Evolutionary conservation across 2,329 filamentous ascomycete genomes (phyloP), one percentile per base, ranked within the genome.

Genomic region (Alternaria sp.): DNA sequence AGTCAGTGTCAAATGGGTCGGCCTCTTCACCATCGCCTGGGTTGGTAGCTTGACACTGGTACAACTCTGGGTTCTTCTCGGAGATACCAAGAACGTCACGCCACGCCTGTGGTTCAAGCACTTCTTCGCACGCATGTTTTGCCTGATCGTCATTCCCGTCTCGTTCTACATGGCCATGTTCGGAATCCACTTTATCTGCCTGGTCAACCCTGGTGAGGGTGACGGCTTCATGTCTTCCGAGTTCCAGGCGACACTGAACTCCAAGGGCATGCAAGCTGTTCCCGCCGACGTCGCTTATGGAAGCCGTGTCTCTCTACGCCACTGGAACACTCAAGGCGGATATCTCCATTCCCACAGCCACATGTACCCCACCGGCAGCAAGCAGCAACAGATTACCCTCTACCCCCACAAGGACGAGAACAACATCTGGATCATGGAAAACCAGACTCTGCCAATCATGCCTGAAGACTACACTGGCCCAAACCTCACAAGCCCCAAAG

Each of bases 171-270:
- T 97, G 86, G 90, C 88, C 75, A 97, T 98, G 92, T 99, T 99
- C 76, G 94, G 89, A 57, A 96, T 99, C 74, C 96, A 99, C 85
- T 99, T 99, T 82, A 72, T 94, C 71, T 96, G 93, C 84, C 87
- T 99, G 45, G 88, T 91, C 64, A 99, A 99, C 82, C 96, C 96
- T 26, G 96, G 96, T 64, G 96, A 99, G 56, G 96, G 96, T 58
- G 96, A 99, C 81, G 96, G 96, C 59, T 99, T 99, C 85, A 99
- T 99, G 96, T 97, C 94, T 78, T 97, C 95, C 59, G 96, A 99
- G 78, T 99, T 99, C 85, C 96, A 99, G 83, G 92, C 96, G 30
- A 98, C 96, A 3, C 86, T 99, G 70, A 99, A 98, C 84, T 94
- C 90, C 75, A 99, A 98, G 85, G 90, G 88, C 57, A 99, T 99